A percentile compares a stretch with the other conserved stretches of the same genome.
Conservation (phyloP, 257 asterid species). For the Solanum paucissectum region DNA sequence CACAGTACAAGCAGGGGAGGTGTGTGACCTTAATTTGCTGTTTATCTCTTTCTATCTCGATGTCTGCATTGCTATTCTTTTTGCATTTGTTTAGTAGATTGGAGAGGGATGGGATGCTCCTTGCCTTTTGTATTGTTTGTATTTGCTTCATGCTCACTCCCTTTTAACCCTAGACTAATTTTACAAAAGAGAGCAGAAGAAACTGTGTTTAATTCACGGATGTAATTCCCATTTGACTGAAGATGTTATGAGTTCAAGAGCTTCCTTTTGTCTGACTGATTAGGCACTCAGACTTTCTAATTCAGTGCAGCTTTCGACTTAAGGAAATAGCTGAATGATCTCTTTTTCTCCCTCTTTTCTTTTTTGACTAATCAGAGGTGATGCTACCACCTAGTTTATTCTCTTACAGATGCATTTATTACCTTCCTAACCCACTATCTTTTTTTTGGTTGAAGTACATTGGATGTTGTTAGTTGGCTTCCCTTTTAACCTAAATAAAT, state of each 20-base stretch:
- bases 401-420: not conserved
- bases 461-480: not conserved
- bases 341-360: not conserved
- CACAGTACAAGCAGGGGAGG: slow-evolving; percentile 14
- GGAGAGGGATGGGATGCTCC: not conserved
- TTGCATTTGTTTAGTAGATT: not conserved
- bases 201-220: not conserved
- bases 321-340: not conserved
- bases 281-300: not conserved
- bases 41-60: not conserved
- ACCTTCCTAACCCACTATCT: not conserved
- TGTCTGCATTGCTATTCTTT: not conserved
- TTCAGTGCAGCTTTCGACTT: not conserved
- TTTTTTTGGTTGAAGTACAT: not conserved
- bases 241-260: not conserved
- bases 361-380: not conserved
- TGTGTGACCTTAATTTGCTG: not conserved
- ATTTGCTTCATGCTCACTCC: not conserved
- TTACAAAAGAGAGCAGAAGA: not conserved
- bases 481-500: not conserved
- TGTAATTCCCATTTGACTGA: not conserved
- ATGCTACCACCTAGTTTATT: not conserved
- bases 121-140: not conserved
- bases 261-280: not conserved
- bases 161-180: not conserved